Conservation (phyloP, 495 filamentous ascomycete genomes). For the Daldinia childiae region DNA sequence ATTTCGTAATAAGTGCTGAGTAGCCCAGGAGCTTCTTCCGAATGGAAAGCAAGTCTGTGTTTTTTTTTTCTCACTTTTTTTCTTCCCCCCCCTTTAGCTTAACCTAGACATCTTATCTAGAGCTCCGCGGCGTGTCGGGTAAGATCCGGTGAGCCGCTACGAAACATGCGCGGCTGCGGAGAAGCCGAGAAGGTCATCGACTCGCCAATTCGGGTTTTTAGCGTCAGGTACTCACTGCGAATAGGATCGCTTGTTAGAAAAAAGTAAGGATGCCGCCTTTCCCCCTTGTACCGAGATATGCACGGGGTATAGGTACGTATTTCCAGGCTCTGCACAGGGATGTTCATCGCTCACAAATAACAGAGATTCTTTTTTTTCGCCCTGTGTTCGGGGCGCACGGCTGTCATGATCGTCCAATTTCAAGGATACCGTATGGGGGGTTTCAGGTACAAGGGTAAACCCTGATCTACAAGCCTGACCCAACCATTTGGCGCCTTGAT, state of each 20-base stretch:
- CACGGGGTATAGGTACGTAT: slow-evolving; percentile 1
- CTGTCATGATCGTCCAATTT: slow-evolving; percentile 35
- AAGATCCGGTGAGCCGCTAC: slow-evolving; percentile 41
- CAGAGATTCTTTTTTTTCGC: slow-evolving; percentile 26
- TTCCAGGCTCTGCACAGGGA: slow-evolving; percentile 30
- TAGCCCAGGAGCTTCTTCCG: slow-evolving; percentile 21
- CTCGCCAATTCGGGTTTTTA: slow-evolving; percentile 26
- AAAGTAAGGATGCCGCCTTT: background rate
- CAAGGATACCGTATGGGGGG: slow-evolving; percentile 36
- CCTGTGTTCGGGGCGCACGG: slow-evolving; percentile 21
- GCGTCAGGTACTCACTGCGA: slow-evolving; percentile 1
- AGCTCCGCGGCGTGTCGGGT: slow-evolving; percentile 38
- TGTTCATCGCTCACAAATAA: slow-evolving; percentile 36
- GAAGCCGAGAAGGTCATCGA: slow-evolving; percentile 33
- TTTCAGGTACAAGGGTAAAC: slow-evolving; percentile 40
- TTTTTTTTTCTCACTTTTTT: slow-evolving; percentile 15
- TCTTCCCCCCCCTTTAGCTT: slow-evolving; percentile 16
- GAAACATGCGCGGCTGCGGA: slow-evolving; percentile 41
- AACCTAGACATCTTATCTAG: slow-evolving; percentile 29
- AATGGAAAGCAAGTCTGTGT: slow-evolving; percentile 24
- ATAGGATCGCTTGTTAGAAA: slow-evolving; percentile 12
- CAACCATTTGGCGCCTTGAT: slow-evolving; percentile 44
- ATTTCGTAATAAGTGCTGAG: slow-evolving; percentile 24
- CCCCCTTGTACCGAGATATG: slow-evolving; percentile 14
- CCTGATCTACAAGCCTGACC: slow-evolving; percentile 30